Percentiles rank a stretch among this genome's conserved stretches.
These are phyloP conservation scores for Ustulina deusta DNA, from an alignment of 2,329 filamentous ascomycete species.

Conservation along the genomic window DNA sequence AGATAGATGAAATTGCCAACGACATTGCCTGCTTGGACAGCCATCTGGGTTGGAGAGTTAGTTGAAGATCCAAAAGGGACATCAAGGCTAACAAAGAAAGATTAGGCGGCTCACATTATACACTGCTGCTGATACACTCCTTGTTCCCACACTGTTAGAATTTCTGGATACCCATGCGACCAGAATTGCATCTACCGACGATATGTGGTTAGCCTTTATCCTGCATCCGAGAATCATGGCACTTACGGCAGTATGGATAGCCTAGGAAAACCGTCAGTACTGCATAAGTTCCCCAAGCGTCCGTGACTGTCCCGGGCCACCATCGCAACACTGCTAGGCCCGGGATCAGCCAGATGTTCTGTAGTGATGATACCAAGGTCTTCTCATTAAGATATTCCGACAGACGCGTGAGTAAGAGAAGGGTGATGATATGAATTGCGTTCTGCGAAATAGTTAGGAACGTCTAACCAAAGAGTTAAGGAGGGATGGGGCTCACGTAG, in stretches of 20 bases:
- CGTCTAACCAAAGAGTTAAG: conserved; percentile 35
- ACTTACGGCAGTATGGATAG: conserved; percentile 65
- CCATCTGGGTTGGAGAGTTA: conserved; percentile 47
- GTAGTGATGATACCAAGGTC: conserved; percentile 59
- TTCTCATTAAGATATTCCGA: conserved; percentile 64
- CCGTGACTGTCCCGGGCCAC: conserved; percentile 57
- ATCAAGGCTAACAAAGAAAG: neutral
- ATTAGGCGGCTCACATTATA: conserved; percentile 61
- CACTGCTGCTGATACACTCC: conserved; percentile 68
- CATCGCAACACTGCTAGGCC: conserved; percentile 63
- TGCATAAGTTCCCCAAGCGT: conserved; percentile 64
- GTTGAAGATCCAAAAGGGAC: neutral
- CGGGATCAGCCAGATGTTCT: conserved; percentile 67
- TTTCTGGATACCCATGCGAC: conserved; percentile 71
- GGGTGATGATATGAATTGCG: conserved; percentile 62
- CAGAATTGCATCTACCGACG: conserved; percentile 63
- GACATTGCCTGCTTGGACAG: conserved; percentile 53
- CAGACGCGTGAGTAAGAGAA: conserved; percentile 63
- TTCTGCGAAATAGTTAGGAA: conserved; percentile 48
- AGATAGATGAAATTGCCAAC: conserved; percentile 61
- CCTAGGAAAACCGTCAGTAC: conserved; percentile 62
- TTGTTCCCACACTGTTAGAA: conserved; percentile 68
- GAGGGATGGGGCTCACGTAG: conserved; percentile 52
- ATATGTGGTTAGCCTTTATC: conserved; percentile 7
- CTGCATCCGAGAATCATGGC: neutral